Conservation (phyloP, 2,329 filamentous ascomycete genomes). For the Phialocephala sp. region DNA sequence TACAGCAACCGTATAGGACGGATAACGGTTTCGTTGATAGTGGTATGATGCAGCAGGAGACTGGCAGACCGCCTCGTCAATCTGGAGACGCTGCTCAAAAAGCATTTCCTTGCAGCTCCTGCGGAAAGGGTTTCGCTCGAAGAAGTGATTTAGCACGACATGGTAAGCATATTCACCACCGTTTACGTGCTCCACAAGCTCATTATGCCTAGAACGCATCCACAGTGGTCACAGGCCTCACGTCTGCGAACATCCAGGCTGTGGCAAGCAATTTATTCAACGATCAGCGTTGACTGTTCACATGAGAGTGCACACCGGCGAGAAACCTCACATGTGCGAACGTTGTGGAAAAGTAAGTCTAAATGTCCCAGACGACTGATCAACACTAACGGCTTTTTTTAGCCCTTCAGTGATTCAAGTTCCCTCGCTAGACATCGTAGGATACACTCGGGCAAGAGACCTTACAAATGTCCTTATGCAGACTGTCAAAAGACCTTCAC, state of each 20-base stretch:
- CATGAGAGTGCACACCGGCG: slow-evolving; percentile 92
- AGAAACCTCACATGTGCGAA: slow-evolving; percentile 98
- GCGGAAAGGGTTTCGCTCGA: slow-evolving; percentile 88
- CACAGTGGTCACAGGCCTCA: slow-evolving; percentile 91
- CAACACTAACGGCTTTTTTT: slow-evolving; percentile 36
- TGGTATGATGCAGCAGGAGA: slow-evolving; percentile 41
- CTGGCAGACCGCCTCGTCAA: slow-evolving; percentile 27
- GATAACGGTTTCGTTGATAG: slow-evolving; percentile 39
- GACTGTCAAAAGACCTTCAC: slow-evolving; percentile 99
- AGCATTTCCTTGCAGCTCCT: slow-evolving; percentile 88
- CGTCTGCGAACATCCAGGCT: slow-evolving; percentile 86
- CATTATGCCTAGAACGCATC: slow-evolving; percentile 74
- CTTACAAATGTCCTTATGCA: slow-evolving; percentile 96
- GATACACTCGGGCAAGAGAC: slow-evolving; percentile 93
- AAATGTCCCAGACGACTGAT: slow-evolving; percentile 19
- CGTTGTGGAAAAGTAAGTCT: slow-evolving; percentile 86
- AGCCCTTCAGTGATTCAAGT: slow-evolving; percentile 97
- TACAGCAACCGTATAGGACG: slow-evolving; percentile 41
- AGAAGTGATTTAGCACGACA: slow-evolving; percentile 93
- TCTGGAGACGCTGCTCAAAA: slow-evolving; percentile 52
- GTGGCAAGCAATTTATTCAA: slow-evolving; percentile 97
- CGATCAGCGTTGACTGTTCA: slow-evolving; percentile 95
- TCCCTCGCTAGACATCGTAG: slow-evolving; percentile 91
- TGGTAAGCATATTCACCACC: slow-evolving; percentile 63
- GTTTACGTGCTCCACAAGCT: slow-evolving; percentile 25